phyloP scores from a whole-genome alignment of 2,329 filamentous ascomycete genomes.

The Sclerotinia borealis region DNA sequence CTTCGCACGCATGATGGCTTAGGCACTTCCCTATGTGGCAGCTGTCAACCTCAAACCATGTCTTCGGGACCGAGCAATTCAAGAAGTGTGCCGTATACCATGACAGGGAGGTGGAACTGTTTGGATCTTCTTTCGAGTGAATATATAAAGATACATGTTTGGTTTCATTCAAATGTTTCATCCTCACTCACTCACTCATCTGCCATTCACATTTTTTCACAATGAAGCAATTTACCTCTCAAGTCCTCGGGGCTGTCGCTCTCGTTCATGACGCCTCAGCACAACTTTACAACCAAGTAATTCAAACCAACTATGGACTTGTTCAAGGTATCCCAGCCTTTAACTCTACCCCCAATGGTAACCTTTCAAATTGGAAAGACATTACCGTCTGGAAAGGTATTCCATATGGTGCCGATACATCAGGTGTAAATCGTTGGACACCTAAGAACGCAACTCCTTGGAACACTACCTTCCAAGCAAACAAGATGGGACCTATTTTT shows the following conservation, averaged over 20 bases:
- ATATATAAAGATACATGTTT: not conserved
- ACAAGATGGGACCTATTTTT: slow-evolving; percentile 27
- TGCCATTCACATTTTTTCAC: not conserved
- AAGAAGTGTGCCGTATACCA: too few relatives aligned
- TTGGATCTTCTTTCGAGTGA: not conserved
- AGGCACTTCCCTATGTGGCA: not conserved
- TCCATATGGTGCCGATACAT: slow-evolving; percentile 33
- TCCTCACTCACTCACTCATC: not conserved
- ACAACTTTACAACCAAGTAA: slow-evolving; percentile 12
- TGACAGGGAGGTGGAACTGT: not conserved
- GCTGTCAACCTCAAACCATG: not conserved
- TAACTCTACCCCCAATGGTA: slow-evolving; percentile 12
- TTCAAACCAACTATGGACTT: slow-evolving; percentile 15
- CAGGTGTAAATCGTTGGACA: slow-evolving; percentile 35
- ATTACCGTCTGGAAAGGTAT: slow-evolving; percentile 4
- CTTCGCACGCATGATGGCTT: not conserved
- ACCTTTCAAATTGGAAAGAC: slow-evolving; percentile 27
- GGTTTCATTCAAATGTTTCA: not conserved
- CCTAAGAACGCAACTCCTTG: slow-evolving; percentile 24
- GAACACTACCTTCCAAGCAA: slow-evolving; percentile 24
- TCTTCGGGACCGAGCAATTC: not conserved
- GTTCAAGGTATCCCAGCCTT: slow-evolving; percentile 17
- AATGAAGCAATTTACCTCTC: not conserved
- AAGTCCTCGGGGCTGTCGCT: not conserved
- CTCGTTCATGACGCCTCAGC: slow-evolving; percentile 1